These are phyloP conservation scores for Scalesia atractyloides DNA, from an alignment of 129 eudicot species.

Conservation along the genomic window DNA sequence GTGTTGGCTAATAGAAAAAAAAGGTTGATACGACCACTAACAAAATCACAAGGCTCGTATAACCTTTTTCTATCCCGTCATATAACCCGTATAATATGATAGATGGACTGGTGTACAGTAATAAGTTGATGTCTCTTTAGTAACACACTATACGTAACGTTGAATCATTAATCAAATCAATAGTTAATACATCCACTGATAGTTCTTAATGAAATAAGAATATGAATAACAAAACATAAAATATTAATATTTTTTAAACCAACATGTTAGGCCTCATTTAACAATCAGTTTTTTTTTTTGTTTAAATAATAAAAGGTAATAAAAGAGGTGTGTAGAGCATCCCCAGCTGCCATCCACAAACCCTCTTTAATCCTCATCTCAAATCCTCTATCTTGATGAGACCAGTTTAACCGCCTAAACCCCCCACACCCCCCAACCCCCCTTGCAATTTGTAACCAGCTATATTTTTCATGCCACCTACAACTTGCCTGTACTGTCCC, in stretches of 20 bases:
- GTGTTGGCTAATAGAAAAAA: no score
- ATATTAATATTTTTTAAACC: neutral
- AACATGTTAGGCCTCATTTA: neutral
- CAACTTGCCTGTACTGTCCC: constrained; percentile 19
- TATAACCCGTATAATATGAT: no score
- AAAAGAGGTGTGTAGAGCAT: constrained; percentile 18
- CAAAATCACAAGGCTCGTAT: no score
- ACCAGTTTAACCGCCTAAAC: constrained; percentile 9
- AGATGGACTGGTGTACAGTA: no score
- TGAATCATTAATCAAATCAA: no score
- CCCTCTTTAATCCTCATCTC: constrained; percentile 37
- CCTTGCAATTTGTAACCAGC: constrained; percentile 34
- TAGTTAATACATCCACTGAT: neutral
- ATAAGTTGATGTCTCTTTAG: no score
- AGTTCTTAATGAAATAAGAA: neutral
- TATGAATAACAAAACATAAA: neutral
- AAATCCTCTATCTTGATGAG: constrained; percentile 30
- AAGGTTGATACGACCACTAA: no score
- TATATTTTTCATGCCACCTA: constrained; percentile 30
- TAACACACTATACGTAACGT: no score
- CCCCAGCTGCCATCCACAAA: constrained; percentile 42
- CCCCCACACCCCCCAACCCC: constrained; percentile 8
- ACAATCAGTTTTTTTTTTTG: neutral
- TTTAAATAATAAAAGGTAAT: constrained; percentile 1
- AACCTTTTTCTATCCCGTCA: no score